Evolutionary conservation across 2,329 filamentous ascomycete genomes (phyloP).

Genomic region (Pseudocercospora eumusae): DNA sequence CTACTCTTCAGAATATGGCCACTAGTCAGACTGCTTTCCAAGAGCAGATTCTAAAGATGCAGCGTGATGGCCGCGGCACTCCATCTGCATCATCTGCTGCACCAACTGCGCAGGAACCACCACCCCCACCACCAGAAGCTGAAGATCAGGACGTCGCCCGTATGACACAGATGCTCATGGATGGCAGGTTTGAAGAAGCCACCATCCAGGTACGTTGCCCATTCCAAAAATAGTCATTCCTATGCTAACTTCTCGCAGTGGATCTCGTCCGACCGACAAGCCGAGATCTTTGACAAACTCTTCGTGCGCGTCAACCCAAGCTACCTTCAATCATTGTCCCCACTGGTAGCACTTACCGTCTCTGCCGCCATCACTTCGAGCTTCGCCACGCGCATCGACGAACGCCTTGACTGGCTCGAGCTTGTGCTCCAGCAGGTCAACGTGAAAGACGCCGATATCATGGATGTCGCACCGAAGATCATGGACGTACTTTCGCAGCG

Average conservation of each 20-base stretch:
- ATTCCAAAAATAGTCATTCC: conserved; percentile 28
- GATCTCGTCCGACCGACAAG: conserved; percentile 62
- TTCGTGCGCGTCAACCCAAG: conserved; percentile 60
- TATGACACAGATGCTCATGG: conserved; percentile 64
- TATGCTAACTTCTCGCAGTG: conserved; percentile 47
- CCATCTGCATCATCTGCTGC: conserved; percentile 29
- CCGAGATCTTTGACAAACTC: conserved; percentile 62
- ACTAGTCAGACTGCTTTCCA: conserved; percentile 69
- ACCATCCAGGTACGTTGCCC: conserved; percentile 44
- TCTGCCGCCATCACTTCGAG: conserved; percentile 62
- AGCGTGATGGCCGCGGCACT: conserved; percentile 46
- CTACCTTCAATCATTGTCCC: conserved; percentile 58
- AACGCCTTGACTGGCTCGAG: conserved; percentile 62
- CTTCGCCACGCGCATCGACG: conserved; percentile 54
- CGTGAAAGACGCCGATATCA: conserved; percentile 49
- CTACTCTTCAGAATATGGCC: conserved; percentile 70
- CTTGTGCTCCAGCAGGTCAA: conserved; percentile 58
- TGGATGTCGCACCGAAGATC: conserved; percentile 59
- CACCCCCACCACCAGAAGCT: conserved; percentile 49
- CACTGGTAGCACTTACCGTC: conserved; percentile 62
- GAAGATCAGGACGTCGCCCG: conserved; percentile 61
- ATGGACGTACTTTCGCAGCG: conserved; percentile 62
- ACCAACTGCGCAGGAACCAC: conserved; percentile 34
- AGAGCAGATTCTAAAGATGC: conserved; percentile 51
- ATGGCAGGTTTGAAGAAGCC: conserved; percentile 53